These are phyloP conservation scores for Leccinum pellstonianum DNA, from an alignment of 768 basidiomycete genomes.

Conservation along the genomic window DNA sequence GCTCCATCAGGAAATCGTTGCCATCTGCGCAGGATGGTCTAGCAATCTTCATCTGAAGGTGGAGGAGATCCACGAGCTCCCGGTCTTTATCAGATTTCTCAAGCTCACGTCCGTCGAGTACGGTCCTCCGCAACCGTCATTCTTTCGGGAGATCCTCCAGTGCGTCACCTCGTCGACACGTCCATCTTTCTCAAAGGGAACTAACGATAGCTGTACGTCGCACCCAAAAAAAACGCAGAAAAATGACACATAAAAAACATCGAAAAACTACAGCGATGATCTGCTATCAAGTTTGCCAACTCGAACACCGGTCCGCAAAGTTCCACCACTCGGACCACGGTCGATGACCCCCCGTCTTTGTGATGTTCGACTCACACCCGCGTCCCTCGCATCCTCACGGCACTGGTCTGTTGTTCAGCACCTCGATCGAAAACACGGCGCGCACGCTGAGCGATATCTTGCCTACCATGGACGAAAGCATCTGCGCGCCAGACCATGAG, in stretches of 20 bases:
- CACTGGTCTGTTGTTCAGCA: no score
- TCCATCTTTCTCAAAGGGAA: background rate
- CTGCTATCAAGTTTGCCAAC: conserved; percentile 40
- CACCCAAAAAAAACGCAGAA: conserved; percentile 16
- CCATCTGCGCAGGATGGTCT: conserved; percentile 58
- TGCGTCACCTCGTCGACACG: conserved; percentile 12
- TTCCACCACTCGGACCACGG: background rate
- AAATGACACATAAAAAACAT: conserved; percentile 10
- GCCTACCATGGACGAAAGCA: conserved; percentile 48
- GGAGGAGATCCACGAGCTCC: conserved; percentile 49
- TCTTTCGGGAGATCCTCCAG: conserved; percentile 36
- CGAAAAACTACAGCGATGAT: conserved; percentile 38
- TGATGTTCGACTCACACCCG: conserved; percentile 65
- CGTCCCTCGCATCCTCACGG: conserved; percentile 58
- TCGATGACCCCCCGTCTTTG: conserved; percentile 39
- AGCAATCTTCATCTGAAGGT: conserved; percentile 53
- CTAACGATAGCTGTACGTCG: background rate
- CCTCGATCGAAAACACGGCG: conserved; percentile 38
- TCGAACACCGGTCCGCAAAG: background rate
- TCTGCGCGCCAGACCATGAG: conserved; percentile 80
- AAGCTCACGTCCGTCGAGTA: conserved; percentile 36
- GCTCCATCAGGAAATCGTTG: conserved; percentile 47
- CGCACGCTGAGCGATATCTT: conserved; percentile 47
- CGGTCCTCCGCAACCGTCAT: conserved; percentile 35
- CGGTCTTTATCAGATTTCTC: conserved; percentile 46